These are phyloP conservation scores for Salvia miltiorrhiza DNA, from an alignment of 257 asterid genomes.

Conservation along the genomic window DNA sequence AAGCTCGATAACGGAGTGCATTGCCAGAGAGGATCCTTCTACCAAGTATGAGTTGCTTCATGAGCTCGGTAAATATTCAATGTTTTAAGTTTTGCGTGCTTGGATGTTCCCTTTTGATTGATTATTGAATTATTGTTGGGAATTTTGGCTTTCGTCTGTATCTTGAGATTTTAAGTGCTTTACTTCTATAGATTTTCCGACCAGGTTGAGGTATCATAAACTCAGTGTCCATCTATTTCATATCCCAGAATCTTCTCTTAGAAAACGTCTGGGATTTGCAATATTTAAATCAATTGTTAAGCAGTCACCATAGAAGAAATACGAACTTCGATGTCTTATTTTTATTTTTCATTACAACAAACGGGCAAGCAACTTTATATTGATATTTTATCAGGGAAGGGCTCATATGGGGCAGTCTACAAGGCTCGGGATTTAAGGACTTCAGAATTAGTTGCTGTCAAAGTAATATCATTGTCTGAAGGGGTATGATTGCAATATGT, in stretches of 20 bases:
- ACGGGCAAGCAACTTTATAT: constrained; percentile 15
- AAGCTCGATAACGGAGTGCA: constrained; percentile 80
- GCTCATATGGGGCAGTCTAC: constrained; percentile 92
- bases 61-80: constrained; percentile 72
- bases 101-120: background rate
- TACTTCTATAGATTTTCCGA: constrained; percentile 6
- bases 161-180: background rate
- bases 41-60: constrained; percentile 91
- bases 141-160: background rate
- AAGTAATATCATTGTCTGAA: constrained; percentile 92
- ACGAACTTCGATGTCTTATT: background rate
- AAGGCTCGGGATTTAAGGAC: constrained; percentile 93
- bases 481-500: constrained; percentile 56
- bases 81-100: constrained; percentile 12
- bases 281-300: background rate
- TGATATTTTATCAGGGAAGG: constrained; percentile 67
- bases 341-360: background rate
- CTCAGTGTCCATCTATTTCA: background rate
- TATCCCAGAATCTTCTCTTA: background rate
- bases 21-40: constrained; percentile 83
- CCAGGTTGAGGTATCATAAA: constrained; percentile 4
- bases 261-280: background rate
- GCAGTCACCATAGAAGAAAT: background rate
- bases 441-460: constrained; percentile 93
- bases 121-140: background rate